Conservation (phyloP, 2,329 filamentous ascomycete genomes). For the Ambrosiella cleistominuta region DNA sequence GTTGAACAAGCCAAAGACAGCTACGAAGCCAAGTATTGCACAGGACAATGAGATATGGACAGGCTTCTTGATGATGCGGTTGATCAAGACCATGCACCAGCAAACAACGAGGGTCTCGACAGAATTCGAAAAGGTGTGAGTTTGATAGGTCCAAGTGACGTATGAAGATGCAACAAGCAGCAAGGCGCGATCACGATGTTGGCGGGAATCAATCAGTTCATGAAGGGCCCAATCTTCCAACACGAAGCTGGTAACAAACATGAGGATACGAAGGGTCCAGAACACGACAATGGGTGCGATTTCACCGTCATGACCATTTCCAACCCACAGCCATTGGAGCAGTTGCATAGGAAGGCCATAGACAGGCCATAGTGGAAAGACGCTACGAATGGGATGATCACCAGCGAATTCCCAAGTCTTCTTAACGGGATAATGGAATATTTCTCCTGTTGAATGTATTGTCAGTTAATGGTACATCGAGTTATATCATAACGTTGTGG, state of each 20-base stretch:
- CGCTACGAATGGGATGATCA: slow-evolving; percentile 74
- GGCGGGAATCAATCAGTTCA: slow-evolving; percentile 65
- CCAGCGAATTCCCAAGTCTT: slow-evolving; percentile 94
- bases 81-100: slow-evolving; percentile 84
- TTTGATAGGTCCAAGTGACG: slow-evolving; percentile 97
- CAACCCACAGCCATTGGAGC: slow-evolving; percentile 81
- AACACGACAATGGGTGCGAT: slow-evolving; percentile 77
- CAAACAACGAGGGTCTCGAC: slow-evolving; percentile 83
- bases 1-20: slow-evolving; percentile 82
- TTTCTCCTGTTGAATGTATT: slow-evolving; percentile 44
- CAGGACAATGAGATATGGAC: slow-evolving; percentile 65
- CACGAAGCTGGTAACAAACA: slow-evolving; percentile 92
- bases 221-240: slow-evolving; percentile 95
- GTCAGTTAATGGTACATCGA: neutral
- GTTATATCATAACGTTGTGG: neutral
- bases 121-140: slow-evolving; percentile 95
- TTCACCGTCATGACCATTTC: slow-evolving; percentile 40
- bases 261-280: slow-evolving; percentile 71
- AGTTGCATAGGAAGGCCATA: slow-evolving; percentile 91
- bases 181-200: slow-evolving; percentile 54
- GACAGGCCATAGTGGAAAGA: slow-evolving; percentile 89
- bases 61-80: slow-evolving; percentile 64
- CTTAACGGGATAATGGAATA: slow-evolving; percentile 80
- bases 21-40: slow-evolving; percentile 59
- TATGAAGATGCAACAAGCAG: slow-evolving; percentile 87